Evolutionary conservation across 306 rosid genomes (phyloP).

Genomic region (Prunus dulcis): DNA sequence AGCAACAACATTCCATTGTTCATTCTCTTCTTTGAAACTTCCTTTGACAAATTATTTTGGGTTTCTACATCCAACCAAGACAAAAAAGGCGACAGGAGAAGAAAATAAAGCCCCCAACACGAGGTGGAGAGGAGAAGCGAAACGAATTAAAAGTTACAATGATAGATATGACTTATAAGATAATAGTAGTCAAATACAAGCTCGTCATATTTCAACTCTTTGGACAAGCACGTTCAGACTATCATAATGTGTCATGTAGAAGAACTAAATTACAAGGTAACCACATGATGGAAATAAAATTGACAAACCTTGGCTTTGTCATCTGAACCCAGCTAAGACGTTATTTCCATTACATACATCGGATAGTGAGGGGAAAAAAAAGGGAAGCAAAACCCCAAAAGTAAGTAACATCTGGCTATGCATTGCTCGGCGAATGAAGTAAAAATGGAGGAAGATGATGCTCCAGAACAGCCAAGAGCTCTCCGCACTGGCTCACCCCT

Average conservation of each 20-base stretch:
- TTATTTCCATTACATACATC: slow-evolving; percentile 19
- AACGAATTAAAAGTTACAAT: too few relatives aligned
- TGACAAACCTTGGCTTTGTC: slow-evolving; percentile 23
- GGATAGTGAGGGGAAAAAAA: neutral
- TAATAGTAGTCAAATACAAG: slow-evolving; percentile 6
- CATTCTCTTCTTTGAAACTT: neutral
- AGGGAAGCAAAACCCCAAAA: slow-evolving; percentile 9
- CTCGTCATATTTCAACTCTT: neutral
- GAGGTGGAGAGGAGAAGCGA: neutral
- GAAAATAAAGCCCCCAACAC: neutral
- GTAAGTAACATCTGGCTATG: slow-evolving; percentile 25
- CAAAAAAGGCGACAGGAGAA: neutral
- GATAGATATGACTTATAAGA: too few relatives aligned
- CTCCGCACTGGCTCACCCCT: slow-evolving; percentile 54
- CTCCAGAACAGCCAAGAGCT: slow-evolving; percentile 71
- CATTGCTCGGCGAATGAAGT: slow-evolving; percentile 29
- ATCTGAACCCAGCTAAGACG: slow-evolving; percentile 12
- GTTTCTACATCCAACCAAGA: neutral
- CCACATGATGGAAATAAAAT: slow-evolving; percentile 12
- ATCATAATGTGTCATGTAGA: neutral
- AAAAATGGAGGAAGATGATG: slow-evolving; percentile 78
- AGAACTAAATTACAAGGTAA: slow-evolving; percentile 10
- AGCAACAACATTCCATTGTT: neutral
- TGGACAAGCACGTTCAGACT: neutral
- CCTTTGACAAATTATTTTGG: neutral